These are phyloP conservation scores for Colletotrichum tabaci DNA, from an alignment of 2,329 filamentous ascomycete species.

Conservation along the genomic window DNA sequence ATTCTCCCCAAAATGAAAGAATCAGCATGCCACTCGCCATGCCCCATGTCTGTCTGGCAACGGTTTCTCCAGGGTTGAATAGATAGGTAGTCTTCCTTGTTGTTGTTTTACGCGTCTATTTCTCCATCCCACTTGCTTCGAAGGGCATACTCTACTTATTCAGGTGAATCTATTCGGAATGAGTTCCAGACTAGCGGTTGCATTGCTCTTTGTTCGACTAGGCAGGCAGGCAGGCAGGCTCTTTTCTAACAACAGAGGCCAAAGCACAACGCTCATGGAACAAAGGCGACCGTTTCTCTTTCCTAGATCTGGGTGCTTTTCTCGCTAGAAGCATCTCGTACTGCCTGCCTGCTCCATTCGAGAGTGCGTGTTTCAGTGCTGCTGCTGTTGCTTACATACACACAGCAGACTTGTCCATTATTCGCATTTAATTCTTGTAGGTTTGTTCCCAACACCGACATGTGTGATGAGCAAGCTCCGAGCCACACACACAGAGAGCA, in stretches of 20 bases:
- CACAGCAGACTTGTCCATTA: background rate
- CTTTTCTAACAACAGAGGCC: background rate
- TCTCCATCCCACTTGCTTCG: background rate
- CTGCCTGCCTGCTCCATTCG: background rate
- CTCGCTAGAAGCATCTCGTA: background rate
- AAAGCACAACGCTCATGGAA: background rate
- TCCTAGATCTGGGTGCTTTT: background rate
- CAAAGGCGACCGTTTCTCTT: slow-evolving; percentile 1
- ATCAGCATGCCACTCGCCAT: background rate
- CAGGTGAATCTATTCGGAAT: background rate
- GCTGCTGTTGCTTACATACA: background rate
- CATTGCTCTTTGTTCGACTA: background rate
- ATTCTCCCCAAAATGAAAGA: background rate
- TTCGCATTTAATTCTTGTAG: background rate
- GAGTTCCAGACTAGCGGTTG: background rate
- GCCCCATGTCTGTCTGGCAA: background rate
- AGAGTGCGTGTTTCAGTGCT: background rate
- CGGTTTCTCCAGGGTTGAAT: background rate
- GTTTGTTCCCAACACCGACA: background rate
- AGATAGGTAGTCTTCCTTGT: background rate
- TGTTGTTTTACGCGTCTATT: background rate
- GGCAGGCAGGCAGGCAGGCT: no score
- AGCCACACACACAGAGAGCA: no score
- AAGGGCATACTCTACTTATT: background rate
- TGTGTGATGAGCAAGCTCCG: background rate